A percentile compares a stretch with the other conserved stretches of the same genome.
These are phyloP conservation scores for Viola odorata DNA, from an alignment of 345 rosid genomes.

Conservation along the genomic window DNA sequence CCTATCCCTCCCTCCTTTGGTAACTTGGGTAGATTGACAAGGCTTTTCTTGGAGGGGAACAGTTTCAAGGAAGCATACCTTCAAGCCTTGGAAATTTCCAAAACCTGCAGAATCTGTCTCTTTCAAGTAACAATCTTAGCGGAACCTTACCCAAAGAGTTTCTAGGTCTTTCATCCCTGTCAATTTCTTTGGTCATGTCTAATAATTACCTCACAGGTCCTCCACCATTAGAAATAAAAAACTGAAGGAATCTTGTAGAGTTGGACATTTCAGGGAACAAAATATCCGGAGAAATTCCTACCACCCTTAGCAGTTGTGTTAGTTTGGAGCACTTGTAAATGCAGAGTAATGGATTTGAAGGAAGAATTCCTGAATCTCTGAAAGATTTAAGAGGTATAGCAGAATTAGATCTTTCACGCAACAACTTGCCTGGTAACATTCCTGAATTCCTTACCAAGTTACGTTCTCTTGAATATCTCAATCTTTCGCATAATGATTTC, in stretches of 20 bases:
- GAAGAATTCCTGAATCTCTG: constrained; percentile 17
- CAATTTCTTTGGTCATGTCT: constrained; percentile 26
- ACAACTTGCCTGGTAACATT: constrained; percentile 20
- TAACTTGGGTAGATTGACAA: constrained; percentile 13
- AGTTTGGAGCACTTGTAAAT: constrained; percentile 17
- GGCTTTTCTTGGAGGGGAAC: constrained; percentile 25
- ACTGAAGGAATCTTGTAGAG: constrained; percentile 11
- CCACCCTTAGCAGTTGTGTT: constrained; percentile 13
- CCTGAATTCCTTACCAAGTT: constrained; percentile 13
- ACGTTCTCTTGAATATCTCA: neutral
- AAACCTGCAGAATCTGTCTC: constrained; percentile 13
- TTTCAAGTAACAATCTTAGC: constrained; percentile 28
- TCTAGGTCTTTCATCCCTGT: constrained; percentile 23
- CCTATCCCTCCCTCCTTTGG: constrained; percentile 16
- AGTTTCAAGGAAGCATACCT: constrained; percentile 28
- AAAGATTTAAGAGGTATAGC: constrained; percentile 13
- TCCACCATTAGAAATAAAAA: constrained; percentile 22
- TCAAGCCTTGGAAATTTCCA: constrained; percentile 21
- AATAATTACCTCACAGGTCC: constrained; percentile 25
- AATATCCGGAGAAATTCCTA: constrained; percentile 26
- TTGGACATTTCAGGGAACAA: constrained; percentile 21
- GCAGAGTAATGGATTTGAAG: constrained; percentile 13
- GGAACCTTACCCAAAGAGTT: constrained; percentile 31
- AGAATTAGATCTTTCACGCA: constrained; percentile 19
- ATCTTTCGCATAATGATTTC: constrained; percentile 22